Evolutionary conservation across 306 rosid genomes (phyloP), one percentile per base, ranked within the genome.

Genomic region (Vachellia collinsii): DNA sequence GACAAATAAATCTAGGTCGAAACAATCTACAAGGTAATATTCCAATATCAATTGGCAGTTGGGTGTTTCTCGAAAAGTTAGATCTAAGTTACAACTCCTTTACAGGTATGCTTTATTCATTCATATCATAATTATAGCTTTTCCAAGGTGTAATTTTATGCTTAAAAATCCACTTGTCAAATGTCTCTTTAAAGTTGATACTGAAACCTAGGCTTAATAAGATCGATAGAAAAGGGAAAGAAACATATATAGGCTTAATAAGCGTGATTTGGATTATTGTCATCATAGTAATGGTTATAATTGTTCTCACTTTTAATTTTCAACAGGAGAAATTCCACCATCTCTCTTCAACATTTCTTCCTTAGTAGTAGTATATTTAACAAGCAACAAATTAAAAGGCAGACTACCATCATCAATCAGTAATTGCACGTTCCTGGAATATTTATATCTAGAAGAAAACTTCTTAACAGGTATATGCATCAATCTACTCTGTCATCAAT

Each of bases 301-400:
- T 56, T 56, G n/a, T 56, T 11, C 9, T 56, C 29, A 56, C 13
- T n/a, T 54, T n/a, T 56, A 56, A 56, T 56, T 56, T 56, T n/a
- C 29, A 8, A 56, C 29, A 56, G 63, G 63, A 0, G 63, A 56
- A 56, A 56, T 56, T 56, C 63, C 63, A 56, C 2, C 25, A 56
- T 56, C 63, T 56, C 63, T 56, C 63, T 56, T 56, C 63, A n/a
- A 56, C 29, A 56, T 56, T 6, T 56, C 63, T 56, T 56, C 63
- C 7, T 56, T 56, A 56, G 3, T 3, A 4, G 11, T 8, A 56
- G 25, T n/a, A 29, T 56, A 8, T 56, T 8, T 56, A 56, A 20
- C 13, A 56, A 56, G 63, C 29, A 56, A 56, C 29, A 56, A 56
- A n/a, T 20, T 56, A 20, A 8, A 56, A 8, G 63, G 63, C n/a